Percentiles rank a stretch among this genome's conserved stretches.
phyloP scores from a whole-genome alignment of 2,329 filamentous ascomycete species.

The Fonsecaea nubica region DNA sequence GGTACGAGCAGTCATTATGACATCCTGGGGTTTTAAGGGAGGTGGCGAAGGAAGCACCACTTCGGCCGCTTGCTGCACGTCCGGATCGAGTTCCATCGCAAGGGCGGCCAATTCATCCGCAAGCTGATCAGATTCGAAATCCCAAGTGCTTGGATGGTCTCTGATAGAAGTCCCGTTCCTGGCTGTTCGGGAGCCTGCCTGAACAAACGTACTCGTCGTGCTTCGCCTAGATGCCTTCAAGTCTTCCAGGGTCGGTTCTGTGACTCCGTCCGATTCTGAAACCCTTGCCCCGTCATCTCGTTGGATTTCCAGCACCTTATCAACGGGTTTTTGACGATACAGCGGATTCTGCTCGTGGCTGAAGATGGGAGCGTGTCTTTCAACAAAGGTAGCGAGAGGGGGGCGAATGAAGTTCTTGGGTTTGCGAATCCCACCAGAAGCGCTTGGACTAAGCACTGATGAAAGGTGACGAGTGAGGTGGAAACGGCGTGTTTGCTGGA shows the following conservation, averaged over 20 bases:
- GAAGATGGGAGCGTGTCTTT: constrained; percentile 28
- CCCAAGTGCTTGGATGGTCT: constrained; percentile 49
- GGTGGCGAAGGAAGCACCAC: background rate
- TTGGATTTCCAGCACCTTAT: constrained; percentile 25
- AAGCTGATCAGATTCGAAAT: constrained; percentile 52
- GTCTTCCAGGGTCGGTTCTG: constrained; percentile 19
- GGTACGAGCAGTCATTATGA: constrained; percentile 51
- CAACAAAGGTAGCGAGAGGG: constrained; percentile 39
- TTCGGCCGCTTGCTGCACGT: constrained; percentile 27
- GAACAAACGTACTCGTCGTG: constrained; percentile 43
- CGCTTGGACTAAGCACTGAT: constrained; percentile 23
- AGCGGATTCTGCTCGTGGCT: constrained; percentile 24
- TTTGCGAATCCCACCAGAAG: constrained; percentile 32
- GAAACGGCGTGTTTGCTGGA: constrained; percentile 31
- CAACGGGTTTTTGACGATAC: constrained; percentile 27
- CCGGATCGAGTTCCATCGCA: constrained; percentile 50
- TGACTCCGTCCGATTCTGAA: background rate
- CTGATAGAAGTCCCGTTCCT: constrained; percentile 47
- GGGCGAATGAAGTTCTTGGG: constrained; percentile 33
- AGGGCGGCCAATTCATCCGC: constrained; percentile 52
- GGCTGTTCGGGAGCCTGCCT: constrained; percentile 18
- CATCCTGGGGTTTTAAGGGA: constrained; percentile 17
- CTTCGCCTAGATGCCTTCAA: constrained; percentile 45
- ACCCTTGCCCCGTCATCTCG: background rate
- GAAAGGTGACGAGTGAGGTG: constrained; percentile 38